These are phyloP conservation scores for Lachancea dasiensis DNA, from an alignment of 805 yeast species.

Conservation along the genomic window DNA sequence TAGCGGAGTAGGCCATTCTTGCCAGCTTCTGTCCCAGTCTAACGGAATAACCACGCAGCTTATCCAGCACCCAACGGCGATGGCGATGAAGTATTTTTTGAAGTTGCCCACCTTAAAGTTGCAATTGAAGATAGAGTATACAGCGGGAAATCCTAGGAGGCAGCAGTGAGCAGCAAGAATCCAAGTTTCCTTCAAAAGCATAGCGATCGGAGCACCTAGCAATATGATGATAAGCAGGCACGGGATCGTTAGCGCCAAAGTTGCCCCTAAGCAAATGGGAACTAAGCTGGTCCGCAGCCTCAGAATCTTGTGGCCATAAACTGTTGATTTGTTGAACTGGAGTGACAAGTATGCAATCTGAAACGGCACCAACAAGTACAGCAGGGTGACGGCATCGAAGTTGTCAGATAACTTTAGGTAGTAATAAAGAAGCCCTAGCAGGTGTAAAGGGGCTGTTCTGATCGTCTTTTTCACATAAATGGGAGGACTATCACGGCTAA, in stretches of 20 bases:
- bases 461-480: constrained; percentile 29
- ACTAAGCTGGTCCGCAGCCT: constrained; percentile 27
- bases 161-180: constrained; percentile 58
- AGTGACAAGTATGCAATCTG: constrained; percentile 35
- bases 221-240: constrained; percentile 40
- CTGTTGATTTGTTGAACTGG: constrained; percentile 31
- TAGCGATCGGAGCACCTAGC: constrained; percentile 75
- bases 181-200: constrained; percentile 48
- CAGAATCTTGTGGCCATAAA: constrained; percentile 30
- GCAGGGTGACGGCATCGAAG: constrained; percentile 25
- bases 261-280: constrained; percentile 21
- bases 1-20: constrained; percentile 87
- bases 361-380: constrained; percentile 26
- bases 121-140: constrained; percentile 50
- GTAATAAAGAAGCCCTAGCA: constrained; percentile 31
- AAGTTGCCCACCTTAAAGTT: constrained; percentile 44
- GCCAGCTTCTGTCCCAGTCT: constrained; percentile 99
- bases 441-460: constrained; percentile 29
- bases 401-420: constrained; percentile 26
- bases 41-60: constrained; percentile 92
- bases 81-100: constrained; percentile 31
- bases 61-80: constrained; percentile 72
- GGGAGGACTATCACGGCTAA: constrained; percentile 29
- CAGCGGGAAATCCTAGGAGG: constrained; percentile 53
- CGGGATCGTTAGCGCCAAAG: constrained; percentile 24